Conservation (phyloP, 495 filamentous ascomycete genomes). For the Hypoxylon trugodes region DNA sequence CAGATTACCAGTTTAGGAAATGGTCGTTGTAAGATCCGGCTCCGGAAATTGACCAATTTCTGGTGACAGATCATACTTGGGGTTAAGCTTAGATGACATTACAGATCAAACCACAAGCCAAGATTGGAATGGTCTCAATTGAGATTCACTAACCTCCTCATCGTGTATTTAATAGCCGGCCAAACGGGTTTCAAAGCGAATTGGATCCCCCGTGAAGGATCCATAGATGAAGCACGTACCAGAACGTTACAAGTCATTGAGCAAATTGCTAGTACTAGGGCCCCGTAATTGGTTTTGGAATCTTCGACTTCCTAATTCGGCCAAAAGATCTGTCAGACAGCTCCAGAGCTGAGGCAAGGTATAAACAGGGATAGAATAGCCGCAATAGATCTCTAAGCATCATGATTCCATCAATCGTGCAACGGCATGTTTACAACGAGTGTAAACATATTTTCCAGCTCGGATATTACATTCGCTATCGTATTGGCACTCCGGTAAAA, state of each 20-base stretch:
- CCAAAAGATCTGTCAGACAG: conserved; percentile 14
- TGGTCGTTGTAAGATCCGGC: conserved; percentile 5
- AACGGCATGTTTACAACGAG: neutral
- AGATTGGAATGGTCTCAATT: neutral
- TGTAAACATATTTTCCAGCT: neutral
- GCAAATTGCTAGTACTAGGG: neutral
- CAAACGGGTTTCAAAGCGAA: conserved; percentile 14
- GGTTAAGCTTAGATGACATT: neutral
- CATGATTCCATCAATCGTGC: neutral
- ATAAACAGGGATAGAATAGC: neutral
- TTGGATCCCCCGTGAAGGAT: conserved; percentile 11
- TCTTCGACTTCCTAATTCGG: conserved; percentile 17
- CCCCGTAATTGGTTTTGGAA: conserved; percentile 14
- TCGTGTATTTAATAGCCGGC: neutral
- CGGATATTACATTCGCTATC: neutral
- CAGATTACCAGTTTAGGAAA: conserved; percentile 23
- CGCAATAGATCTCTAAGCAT: neutral
- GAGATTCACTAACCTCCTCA: neutral
- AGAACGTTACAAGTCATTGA: neutral
- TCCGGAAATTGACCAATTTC: conserved; percentile 4
- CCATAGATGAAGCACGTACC: conserved; percentile 7
- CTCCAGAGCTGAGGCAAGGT: neutral
- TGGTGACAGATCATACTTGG: conserved; percentile 3
- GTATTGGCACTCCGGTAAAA: too few species aligned
- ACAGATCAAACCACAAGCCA: neutral